Evolutionary conservation across 495 filamentous ascomycete species (phyloP), one percentile per base, ranked within the genome.

Genomic region (Rusavskia elegans): DNA sequence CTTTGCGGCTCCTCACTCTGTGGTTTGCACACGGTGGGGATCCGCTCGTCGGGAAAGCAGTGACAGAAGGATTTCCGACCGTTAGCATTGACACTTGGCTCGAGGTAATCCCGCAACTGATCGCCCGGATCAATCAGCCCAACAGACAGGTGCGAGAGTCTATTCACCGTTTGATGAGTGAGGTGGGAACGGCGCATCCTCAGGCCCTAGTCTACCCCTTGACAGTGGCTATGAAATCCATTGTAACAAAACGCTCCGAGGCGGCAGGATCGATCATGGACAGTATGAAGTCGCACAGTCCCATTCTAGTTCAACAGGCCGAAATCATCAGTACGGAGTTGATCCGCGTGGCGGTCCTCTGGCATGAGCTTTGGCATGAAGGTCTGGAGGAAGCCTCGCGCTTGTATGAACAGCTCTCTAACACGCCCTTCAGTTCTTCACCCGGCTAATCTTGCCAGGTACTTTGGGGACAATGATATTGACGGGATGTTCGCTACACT

Each of bases 181-280:
- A 97, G 65, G 84, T 99, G 49, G 93, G 92, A 41, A 83, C 88
- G 54, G 81, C 85, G 11, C 92, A 99, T 63, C 92, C 92, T 13
- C 92, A 99, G 60, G 89, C 92, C n/a, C 65, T 99, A 21, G 93
- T 99, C n/a, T 99, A 96, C 62, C 89, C 92, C n/a, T 75, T 99
- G 57, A 97, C 93, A 0, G 93, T 99, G 9, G 89, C 93, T 14
- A 94, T 95, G 80, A 99, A 99, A 64, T 96, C 92, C 3, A 84
- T 87, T 59, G 71, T 78, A 37, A 76, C 81, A 39, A 77, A 85
- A 42, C 80, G 92, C 37, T 86, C 85, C 25, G 82, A 84, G 58
- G 89, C 88, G 32, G 92, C 93, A 13, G 78, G 74, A 17, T 79
- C 85, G 51, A 93, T 99, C 60, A 95, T 99, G 92, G 89, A 97